These are phyloP conservation scores for Stagonosporopsis chrysanthemi DNA, from an alignment of 2,329 filamentous ascomycete genomes.

Conservation along the genomic window DNA sequence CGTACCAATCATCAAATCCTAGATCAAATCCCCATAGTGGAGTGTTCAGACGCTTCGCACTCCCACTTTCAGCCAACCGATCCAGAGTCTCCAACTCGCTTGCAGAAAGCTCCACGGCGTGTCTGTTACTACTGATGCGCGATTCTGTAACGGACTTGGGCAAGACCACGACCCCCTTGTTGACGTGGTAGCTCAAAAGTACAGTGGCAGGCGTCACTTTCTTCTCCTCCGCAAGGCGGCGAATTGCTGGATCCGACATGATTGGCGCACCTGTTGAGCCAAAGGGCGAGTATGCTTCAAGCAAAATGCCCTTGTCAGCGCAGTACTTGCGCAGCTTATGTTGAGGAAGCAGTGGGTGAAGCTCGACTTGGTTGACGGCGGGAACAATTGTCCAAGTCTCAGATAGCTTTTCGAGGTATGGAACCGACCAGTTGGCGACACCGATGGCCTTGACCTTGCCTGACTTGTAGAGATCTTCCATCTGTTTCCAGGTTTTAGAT, in stretches of 20 bases:
- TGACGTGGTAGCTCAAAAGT: constrained; percentile 83
- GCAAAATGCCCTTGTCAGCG: constrained; percentile 73
- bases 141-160: constrained; percentile 78
- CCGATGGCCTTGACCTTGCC: constrained; percentile 80
- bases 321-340: constrained; percentile 69
- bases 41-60: constrained; percentile 17
- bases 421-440: constrained; percentile 82
- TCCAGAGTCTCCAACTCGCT: constrained; percentile 5
- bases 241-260: constrained; percentile 52
- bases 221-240: constrained; percentile 64
- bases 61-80: constrained; percentile 10
- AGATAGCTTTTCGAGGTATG: constrained; percentile 73
- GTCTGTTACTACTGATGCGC: constrained; percentile 77
- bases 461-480: constrained; percentile 70
- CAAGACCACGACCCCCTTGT: constrained; percentile 66
- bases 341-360: constrained; percentile 62
- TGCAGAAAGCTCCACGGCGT: constrained; percentile 67
- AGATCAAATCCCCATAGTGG: constrained; percentile 20
- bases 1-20: constrained; percentile 23
- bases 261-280: constrained; percentile 47
- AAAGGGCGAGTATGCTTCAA: constrained; percentile 77
- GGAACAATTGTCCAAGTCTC: constrained; percentile 67
- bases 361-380: constrained; percentile 80
- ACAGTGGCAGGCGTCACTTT: constrained; percentile 75
- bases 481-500: constrained; percentile 74